Base-by-base conservation (phyloP, 371 early-diverging fungal genomes). In the Rhizopus stolonifer region DNA sequence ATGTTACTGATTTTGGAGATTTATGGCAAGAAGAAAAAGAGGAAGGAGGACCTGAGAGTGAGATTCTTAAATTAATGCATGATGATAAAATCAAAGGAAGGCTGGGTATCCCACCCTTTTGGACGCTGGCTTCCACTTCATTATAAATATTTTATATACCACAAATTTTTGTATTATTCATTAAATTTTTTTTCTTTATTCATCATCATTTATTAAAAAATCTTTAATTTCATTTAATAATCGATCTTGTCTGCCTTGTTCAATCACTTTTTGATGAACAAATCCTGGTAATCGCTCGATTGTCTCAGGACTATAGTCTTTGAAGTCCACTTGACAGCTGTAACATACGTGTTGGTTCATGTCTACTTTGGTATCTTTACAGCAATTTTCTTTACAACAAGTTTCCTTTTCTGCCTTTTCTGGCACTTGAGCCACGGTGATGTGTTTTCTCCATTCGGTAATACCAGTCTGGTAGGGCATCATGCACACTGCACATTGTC, bases 261-360 rank as follows among this genome's bases (percentile, higher is more conserved):
- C 49, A 4, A 52, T n/a, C 8, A 67, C 47, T 11, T 22, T 39
- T 51, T 68, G 50, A n/a, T 54, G 54, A 2, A 64, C 54, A 44
- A 58, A 65, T 10, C 63, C 50, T 23, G 70, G 65, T 23, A 69
- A 38, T 7, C 23, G 36, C 25, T 58, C 58, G 22, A 60, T 53
- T 21, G 64, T 53, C 22, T 45, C 50, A 8, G 39, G 42, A 26
- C 50, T 59, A 38, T 65, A 72, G 23, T 85, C 83, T 14, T 78
- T 77, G 18, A 81, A 50, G 49, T 79, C 72, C 2, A 79, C 80
- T 54, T 81, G 72, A 54, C 85, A 85, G 22, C 81, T 81, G 43
- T 85, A 85, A 46, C 85, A 85, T 19, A 85, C 49, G 33, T 52
- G 61, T 17, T 56, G 26, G 61, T 71, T 54, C 64, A 72, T 31